Evolutionary conservation across 345 rosid species (phyloP), one percentile per base, ranked within the genome.

Genomic region (Aquilaria malaccensis): DNA sequence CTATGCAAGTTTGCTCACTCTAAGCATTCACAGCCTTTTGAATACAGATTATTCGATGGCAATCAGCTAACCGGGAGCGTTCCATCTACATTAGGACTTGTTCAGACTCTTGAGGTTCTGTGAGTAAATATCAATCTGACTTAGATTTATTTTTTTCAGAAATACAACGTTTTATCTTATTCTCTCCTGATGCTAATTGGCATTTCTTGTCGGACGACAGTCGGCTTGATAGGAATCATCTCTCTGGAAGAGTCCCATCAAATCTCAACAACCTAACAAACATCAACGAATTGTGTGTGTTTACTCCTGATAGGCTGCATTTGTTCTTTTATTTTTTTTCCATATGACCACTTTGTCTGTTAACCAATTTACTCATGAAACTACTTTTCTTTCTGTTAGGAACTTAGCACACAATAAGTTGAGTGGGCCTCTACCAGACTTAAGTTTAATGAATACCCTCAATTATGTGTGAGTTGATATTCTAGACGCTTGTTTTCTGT

Each of bases 21-120:
- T 56, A 65, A 57, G 52, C 49, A 54, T 30, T 56, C 49, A 14
- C 29, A 54, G 55, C 54, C 68, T 55, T 49, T 56, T 15, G 7
- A 70, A 66, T 48, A 63, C 72, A 90, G 97, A 59, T 71, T 90
- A 60, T 83, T 94, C 55, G 96, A 94, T 67, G 87, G 92, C 51
- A 94, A 88, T 70, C 82, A 72, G 58, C 73, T 94, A 54, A 77
- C 63, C 22, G 97, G 96, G 58, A 57, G 59, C n/a, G 81, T 94
- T 64, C 97, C 99, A 1, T 41, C 83, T 46, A 60, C 93, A 11
- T 46, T 90, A 70, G 95, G 85, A 74, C 74, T 55, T 0, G 82
- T 94, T 76, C 85, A 76, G 83, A 83, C 92, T 13, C 96, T 94
- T 41, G 99, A 94, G 78, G 96, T 82, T 86, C 93, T 90, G 97